Base-by-base conservation (phyloP, 2,329 filamentous ascomycete species). In the Curvularia sp. region DNA sequence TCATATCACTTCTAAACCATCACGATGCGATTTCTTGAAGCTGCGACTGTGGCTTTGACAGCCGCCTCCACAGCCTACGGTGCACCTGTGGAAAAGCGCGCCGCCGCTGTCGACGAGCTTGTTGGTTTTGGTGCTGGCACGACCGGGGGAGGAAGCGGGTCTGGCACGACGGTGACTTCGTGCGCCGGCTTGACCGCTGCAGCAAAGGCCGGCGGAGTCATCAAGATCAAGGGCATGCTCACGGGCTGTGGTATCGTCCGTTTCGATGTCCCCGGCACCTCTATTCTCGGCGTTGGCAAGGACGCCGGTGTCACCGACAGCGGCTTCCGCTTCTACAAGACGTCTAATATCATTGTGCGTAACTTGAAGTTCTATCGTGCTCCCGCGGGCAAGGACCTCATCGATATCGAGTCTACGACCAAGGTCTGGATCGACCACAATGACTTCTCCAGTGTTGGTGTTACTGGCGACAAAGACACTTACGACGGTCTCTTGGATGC, bases 401-500 rank as follows among this genome's bases (percentile, higher is more conserved):
- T 89, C 64, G 83, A 81, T 61, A 84, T 88, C 58, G 83, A 88
- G 73, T 73, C 71, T 12, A 81, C 83, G 2, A 84, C 73, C 56
- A 87, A 88, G 63, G 80, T 75, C 48, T 74, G 87, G 88, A 78
- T 90, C 48, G 88, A 90, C 75, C 87, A 90, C 79, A 82, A 81
- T 70, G 87, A 90, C 63, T 80, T 90, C 30, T 86, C 83, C 3
- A 86, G 84, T 38, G 81, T 88, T 10, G 72, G 72, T 25, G 19
- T 74, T 18, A 68, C 62, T 1, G 72, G 71, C 23, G 66, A 68
- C 60, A 74, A 74, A 59, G 72, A 74, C 47, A 65, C 52, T 4
- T 74, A 73, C 59, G 72, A 74, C 47, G 72, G 72, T 27, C 75
- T 80, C 82, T 68, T 86, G 80, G 88, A 90, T 65, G 79, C 85